Conservation (phyloP, 192 early-diverging fungal genomes). For the Fimicolochytrium jonesii region DNA sequence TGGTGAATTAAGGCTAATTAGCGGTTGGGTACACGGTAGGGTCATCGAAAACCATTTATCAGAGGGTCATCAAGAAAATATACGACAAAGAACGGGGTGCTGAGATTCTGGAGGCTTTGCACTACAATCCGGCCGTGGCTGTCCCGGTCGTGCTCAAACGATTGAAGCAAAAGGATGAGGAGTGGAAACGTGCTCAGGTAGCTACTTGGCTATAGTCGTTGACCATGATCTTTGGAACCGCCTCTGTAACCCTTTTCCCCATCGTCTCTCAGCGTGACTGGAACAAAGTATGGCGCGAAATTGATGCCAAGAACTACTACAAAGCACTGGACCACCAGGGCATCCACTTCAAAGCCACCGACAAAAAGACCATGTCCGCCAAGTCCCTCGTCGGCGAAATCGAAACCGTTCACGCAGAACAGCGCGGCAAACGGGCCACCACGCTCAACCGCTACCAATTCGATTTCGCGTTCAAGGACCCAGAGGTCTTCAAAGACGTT, state of each 20-base stretch:
- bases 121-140: conserved; percentile 84
- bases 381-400: conserved; percentile 84
- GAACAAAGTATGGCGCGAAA: conserved; percentile 96
- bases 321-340: conserved; percentile 95
- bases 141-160: conserved; percentile 92
- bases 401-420: conserved; percentile 78
- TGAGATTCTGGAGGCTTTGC: conserved; percentile 89
- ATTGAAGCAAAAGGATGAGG: conserved; percentile 97
- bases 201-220: too few species aligned
- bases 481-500: conserved; percentile 72
- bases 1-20: background rate
- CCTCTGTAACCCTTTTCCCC: background rate
- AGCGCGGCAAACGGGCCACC: conserved; percentile 53
- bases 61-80: conserved; percentile 90
- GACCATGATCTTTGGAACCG: background rate
- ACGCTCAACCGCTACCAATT: conserved; percentile 66
- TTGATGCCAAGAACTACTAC: conserved; percentile 90
- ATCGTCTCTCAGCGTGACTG: conserved; percentile 68
- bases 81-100: conserved; percentile 82
- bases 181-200: conserved; percentile 88
- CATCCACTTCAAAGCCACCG: conserved; percentile 79
- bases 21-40: conserved; percentile 7
- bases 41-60: conserved; percentile 80
- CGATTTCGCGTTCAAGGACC: conserved; percentile 72
- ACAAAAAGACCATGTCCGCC: conserved; percentile 73